Percentiles rank a stretch among this genome's conserved stretches.
Evolutionary conservation across 345 rosid genomes (phyloP).

Genomic region (Aquilaria sinensis): DNA sequence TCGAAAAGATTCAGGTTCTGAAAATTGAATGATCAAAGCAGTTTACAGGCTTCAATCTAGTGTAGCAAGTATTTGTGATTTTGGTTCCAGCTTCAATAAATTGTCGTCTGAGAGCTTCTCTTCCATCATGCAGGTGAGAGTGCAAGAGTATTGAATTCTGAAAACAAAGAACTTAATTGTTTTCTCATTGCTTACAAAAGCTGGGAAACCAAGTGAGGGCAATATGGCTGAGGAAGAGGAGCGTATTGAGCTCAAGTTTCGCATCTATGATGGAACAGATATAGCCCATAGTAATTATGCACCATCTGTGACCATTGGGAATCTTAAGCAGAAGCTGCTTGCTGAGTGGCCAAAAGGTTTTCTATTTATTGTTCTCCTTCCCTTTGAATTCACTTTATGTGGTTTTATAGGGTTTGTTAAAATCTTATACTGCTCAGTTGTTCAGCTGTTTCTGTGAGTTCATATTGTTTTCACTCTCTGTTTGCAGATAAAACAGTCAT

Average conservation of each 20-base stretch:
- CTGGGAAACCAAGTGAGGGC: conserved; percentile 16
- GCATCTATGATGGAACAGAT: conserved; percentile 39
- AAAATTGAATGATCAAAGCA: too few species aligned
- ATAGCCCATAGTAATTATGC: conserved; percentile 28
- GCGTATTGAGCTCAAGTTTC: conserved; percentile 33
- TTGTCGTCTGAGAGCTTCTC: too few species aligned
- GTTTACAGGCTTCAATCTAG: too few species aligned
- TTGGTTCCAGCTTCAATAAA: too few species aligned
- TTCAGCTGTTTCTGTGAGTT: background rate
- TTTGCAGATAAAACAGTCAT: conserved; percentile 23
- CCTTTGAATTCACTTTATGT: conserved; percentile 1
- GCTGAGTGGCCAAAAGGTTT: conserved; percentile 46
- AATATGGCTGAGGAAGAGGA: conserved; percentile 23
- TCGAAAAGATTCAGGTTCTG: too few species aligned
- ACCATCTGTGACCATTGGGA: conserved; percentile 26
- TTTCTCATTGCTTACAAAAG: conserved; percentile 14
- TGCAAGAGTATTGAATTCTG: conserved; percentile 14
- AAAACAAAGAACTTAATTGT: conserved; percentile 9
- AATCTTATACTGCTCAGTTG: conserved; percentile 1
- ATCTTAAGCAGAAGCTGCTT: conserved; percentile 35
- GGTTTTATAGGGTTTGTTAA: conserved; percentile 1
- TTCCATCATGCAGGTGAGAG: conserved; percentile 18
- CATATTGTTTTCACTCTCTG: background rate
- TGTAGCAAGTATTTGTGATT: too few species aligned
- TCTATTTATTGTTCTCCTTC: conserved; percentile 2